phyloP scores from a whole-genome alignment of 2,329 filamentous ascomycete species.

The Colletotrichum sp. region DNA sequence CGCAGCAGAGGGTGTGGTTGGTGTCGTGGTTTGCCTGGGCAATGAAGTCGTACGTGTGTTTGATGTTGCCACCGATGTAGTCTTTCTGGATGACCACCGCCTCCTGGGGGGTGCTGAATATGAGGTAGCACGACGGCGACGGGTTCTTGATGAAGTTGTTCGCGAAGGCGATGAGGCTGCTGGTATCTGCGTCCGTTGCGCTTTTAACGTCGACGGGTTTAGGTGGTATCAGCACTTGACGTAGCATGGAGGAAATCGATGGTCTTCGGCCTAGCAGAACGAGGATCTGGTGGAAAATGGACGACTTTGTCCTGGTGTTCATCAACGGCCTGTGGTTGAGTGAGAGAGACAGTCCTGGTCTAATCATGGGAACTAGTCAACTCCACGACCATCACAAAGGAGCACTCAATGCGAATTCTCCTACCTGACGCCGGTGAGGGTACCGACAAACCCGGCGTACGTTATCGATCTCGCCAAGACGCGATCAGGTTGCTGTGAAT shows the following conservation, averaged over 20 bases:
- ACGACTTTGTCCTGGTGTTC: conserved; percentile 41
- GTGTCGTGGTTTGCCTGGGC: conserved; percentile 62
- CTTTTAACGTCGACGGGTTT: not conserved
- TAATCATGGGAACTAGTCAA: conserved; percentile 11
- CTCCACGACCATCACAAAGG: not conserved
- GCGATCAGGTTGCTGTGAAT: conserved; percentile 28
- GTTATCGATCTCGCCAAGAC: conserved; percentile 52
- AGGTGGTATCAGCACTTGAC: conserved; percentile 32
- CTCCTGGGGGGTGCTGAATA: conserved; percentile 53
- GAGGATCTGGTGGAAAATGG: conserved; percentile 53
- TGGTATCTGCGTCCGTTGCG: not conserved
- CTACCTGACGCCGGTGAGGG: conserved; percentile 52
- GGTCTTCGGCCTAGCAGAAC: conserved; percentile 58
- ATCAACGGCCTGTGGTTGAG: conserved; percentile 57
- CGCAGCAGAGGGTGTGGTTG: conserved; percentile 1
- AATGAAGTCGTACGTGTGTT: conserved; percentile 53
- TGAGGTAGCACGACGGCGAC: conserved; percentile 62
- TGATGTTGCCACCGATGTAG: conserved; percentile 45
- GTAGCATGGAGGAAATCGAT: conserved; percentile 57
- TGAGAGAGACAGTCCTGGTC: conserved; percentile 47
- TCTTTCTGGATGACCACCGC: conserved; percentile 63
- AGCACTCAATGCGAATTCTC: conserved; percentile 3
- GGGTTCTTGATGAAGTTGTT: conserved; percentile 36
- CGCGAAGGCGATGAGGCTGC: not conserved
- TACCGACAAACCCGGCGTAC: conserved; percentile 56